These are phyloP conservation scores for Hypoxylon sp. DNA, from an alignment of 2,329 filamentous ascomycete genomes.

Conservation along the genomic window DNA sequence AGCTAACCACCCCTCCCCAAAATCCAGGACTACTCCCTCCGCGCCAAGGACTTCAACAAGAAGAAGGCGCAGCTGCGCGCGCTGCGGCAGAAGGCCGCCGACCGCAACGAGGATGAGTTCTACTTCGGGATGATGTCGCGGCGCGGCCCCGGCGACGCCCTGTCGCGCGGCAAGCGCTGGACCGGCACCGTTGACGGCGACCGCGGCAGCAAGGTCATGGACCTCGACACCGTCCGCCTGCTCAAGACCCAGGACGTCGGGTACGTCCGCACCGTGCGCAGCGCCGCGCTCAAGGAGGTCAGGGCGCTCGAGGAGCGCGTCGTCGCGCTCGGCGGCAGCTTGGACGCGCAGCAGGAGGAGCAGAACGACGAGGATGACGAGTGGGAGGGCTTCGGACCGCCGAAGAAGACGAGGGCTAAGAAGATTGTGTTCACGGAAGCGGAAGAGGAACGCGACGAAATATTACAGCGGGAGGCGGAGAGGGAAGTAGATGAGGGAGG, in stretches of 20 bases:
- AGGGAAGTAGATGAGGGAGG: conserved; percentile 38
- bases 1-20: not conserved
- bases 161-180: conserved; percentile 65
- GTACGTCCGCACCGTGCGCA: conserved; percentile 73
- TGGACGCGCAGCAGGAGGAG: conserved; percentile 47
- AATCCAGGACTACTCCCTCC: conserved; percentile 71
- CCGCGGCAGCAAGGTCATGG: conserved; percentile 67
- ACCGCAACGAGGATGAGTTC: conserved; percentile 79
- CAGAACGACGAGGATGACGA: conserved; percentile 50
- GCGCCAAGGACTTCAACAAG: conserved; percentile 74
- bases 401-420: conserved; percentile 49
- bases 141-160: conserved; percentile 64
- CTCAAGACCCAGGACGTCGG: conserved; percentile 78
- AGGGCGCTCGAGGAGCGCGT: conserved; percentile 66
- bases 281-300: conserved; percentile 70
- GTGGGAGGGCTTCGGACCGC: conserved; percentile 44
- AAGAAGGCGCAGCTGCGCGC: conserved; percentile 72
- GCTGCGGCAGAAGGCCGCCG: conserved; percentile 71
- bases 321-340: conserved; percentile 57
- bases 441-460: conserved; percentile 54
- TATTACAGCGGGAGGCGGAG: conserved; percentile 41
- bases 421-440: conserved; percentile 66
- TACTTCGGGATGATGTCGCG: conserved; percentile 78
- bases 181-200: conserved; percentile 69
- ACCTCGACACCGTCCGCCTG: conserved; percentile 69